Evolutionary conservation across 108 stramenopile genomes (phyloP), one percentile per base, ranked within the genome.

Genomic region (Cylindrotheca closterium): DNA sequence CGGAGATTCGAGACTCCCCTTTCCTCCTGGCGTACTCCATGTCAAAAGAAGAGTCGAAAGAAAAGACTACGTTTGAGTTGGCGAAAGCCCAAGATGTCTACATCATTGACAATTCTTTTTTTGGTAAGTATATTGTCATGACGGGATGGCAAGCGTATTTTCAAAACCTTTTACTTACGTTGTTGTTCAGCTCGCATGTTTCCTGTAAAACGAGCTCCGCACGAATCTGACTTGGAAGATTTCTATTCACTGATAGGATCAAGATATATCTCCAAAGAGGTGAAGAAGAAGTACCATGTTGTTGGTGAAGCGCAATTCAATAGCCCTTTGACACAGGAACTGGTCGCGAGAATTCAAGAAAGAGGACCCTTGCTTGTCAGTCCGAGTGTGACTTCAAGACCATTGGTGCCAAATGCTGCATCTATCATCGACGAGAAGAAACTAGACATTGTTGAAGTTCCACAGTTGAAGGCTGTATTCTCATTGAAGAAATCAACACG

Each of bases 51-150:
- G 55, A 59, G 0, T 32, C 50, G 52, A 59, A 67, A 25, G 65
- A 67, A 31, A 73, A 78, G 50, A 52, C 30, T 7, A 42, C 49
- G 30, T 67, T 23, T 70, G 63, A 79, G 52, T 73, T 92, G 29
- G 80, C 80, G 22, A 81, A 75, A 57, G 90, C 90, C 2, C 68
- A 73, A 4, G 87, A 88, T 55, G 86, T 92, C 21, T 83, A 78
- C 48, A 81, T 92, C 26, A 82, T 92, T 22, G 90, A 92, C 67
- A 92, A 92, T 60, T 75, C 82, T 0, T 86, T 92, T 58, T 79
- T 92, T 28, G 80, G 85, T 27, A 42, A 7, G 37, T 42, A n/a
- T n/a, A n/a, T n/a, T n/a, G n/a, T n/a, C n/a, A n/a, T n/a, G n/a
- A n/a, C 53, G 65, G 25, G n/a, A n/a, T n/a, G n/a, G n/a, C n/a